Evolutionary conservation across 805 yeast species (phyloP).

Genomic region (Brettanomyces anomalus): DNA sequence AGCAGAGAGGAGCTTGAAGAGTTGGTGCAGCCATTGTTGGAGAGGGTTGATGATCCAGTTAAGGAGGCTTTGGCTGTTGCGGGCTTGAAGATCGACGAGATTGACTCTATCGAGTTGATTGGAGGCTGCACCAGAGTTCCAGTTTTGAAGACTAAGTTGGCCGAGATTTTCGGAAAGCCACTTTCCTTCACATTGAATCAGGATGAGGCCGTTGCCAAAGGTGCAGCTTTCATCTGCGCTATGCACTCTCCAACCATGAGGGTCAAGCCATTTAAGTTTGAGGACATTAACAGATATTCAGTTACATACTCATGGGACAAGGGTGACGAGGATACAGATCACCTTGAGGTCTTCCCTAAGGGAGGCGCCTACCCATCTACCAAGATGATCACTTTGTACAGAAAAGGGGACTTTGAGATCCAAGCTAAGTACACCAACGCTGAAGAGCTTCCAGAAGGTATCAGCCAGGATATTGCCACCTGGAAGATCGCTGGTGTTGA

Average conservation of each 20-base stretch:
- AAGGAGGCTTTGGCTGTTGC: conserved; percentile 78
- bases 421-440: conserved; percentile 80
- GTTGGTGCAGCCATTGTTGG: conserved; percentile 72
- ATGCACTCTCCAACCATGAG: conserved; percentile 98
- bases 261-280: conserved; percentile 97
- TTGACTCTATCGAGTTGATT: conserved; percentile 88
- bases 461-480: conserved; percentile 58
- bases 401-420: conserved; percentile 80
- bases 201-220: conserved; percentile 98
- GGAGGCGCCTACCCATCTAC: conserved; percentile 93
- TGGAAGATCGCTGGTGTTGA: conserved; percentile 86
- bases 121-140: conserved; percentile 99
- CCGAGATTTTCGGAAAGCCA: conserved; percentile 74
- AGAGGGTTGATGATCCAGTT: conserved; percentile 67
- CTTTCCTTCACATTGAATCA: conserved; percentile 94
- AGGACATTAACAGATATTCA: conserved; percentile 85
- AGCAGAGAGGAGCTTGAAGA: conserved; percentile 91
- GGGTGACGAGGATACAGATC: conserved; percentile 83
- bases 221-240: conserved; percentile 98
- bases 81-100: conserved; percentile 57
- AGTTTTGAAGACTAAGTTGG: conserved; percentile 69
- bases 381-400: conserved; percentile 87
- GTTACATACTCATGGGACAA: conserved; percentile 95
- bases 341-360: conserved; percentile 93
- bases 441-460: conserved; percentile 62